phyloP scores from a whole-genome alignment of 805 yeast genomes.

The Candida oleophila region DNA sequence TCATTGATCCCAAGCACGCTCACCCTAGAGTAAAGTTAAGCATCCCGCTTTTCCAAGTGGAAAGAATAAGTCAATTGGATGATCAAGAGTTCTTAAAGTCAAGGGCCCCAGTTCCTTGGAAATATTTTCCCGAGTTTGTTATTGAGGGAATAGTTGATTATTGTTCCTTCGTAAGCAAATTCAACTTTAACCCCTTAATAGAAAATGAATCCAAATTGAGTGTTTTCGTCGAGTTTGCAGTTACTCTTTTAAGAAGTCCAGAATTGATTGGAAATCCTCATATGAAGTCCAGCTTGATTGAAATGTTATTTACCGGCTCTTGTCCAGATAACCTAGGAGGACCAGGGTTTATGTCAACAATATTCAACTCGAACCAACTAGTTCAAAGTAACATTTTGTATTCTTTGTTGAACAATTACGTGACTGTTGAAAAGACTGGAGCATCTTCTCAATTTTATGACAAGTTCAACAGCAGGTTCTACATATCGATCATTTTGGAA shows the following conservation, averaged over 20 bases:
- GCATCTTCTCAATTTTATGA: conserved; percentile 94
- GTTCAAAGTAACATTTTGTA: conserved; percentile 69
- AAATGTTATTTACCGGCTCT: conserved; percentile 74
- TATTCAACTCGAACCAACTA: conserved; percentile 62
- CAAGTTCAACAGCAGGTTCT: conserved; percentile 87
- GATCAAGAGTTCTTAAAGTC: conserved; percentile 69
- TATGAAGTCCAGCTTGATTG: conserved; percentile 80
- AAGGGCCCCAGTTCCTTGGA: conserved; percentile 73
- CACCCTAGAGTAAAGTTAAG: conserved; percentile 54
- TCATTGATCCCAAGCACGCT: conserved; percentile 68
- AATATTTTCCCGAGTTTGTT: conserved; percentile 79
- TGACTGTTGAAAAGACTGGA: conserved; percentile 94
- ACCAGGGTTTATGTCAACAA: conserved; percentile 72
- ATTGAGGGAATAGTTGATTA: conserved; percentile 80
- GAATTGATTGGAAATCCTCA: conserved; percentile 90
- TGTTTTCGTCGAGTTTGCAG: conserved; percentile 66
- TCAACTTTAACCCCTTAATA: conserved; percentile 56
- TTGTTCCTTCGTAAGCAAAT: conserved; percentile 59
- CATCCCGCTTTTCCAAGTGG: conserved; percentile 56
- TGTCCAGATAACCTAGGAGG: conserved; percentile 52
- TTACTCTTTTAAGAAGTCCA: conserved; percentile 77
- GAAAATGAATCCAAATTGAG: conserved; percentile 50
- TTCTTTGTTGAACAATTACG: conserved; percentile 85
- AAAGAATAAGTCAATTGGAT: conserved; percentile 65
- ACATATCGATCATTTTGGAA: conserved; percentile 79